phyloP scores from a whole-genome alignment of 2,329 filamentous ascomycete species.

The Aureobasidium pullulans region DNA sequence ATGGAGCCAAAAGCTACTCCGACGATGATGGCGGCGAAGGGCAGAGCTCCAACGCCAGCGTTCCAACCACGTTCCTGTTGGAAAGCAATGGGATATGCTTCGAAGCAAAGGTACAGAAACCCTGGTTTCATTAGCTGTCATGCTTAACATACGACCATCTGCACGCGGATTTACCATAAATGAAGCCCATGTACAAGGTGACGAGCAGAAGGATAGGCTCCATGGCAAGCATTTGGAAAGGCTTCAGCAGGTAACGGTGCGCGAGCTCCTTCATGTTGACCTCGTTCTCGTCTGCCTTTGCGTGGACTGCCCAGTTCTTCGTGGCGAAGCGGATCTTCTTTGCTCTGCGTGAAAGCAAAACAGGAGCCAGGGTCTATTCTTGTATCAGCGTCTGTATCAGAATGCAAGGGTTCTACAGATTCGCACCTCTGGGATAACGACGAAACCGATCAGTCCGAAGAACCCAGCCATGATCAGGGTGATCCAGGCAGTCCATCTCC shows the following conservation, averaged over 20 bases:
- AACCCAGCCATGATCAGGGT: conserved; percentile 43
- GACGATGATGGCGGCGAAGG: conserved; percentile 23
- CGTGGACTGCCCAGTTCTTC: conserved; percentile 63
- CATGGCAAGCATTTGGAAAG: conserved; percentile 35
- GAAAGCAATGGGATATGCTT: conserved; percentile 26
- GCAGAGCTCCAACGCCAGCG: conserved; percentile 22
- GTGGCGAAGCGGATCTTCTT: conserved; percentile 52
- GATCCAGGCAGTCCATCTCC: conserved; percentile 52
- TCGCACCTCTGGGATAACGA: conserved; percentile 43
- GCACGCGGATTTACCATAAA: conserved; percentile 18
- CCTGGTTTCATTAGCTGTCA: background rate
- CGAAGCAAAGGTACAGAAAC: conserved; percentile 25
- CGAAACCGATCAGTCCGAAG: conserved; percentile 36
- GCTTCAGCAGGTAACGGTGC: conserved; percentile 21
- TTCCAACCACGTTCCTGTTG: conserved; percentile 21
- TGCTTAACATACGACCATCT: conserved; percentile 24
- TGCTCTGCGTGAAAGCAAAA: conserved; percentile 56
- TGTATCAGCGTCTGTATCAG: background rate
- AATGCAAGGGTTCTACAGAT: conserved; percentile 23
- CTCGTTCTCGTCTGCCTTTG: conserved; percentile 63
- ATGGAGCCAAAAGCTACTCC: conserved; percentile 26
- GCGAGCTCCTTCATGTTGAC: conserved; percentile 49
- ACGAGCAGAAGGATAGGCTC: conserved; percentile 44
- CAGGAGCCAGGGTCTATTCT: conserved; percentile 45
- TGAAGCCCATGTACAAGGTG: conserved; percentile 32